Evolutionary conservation across 2,329 filamentous ascomycete genomes (phyloP).

Genomic region (Ophiocordyceps camponoti-floridani): DNA sequence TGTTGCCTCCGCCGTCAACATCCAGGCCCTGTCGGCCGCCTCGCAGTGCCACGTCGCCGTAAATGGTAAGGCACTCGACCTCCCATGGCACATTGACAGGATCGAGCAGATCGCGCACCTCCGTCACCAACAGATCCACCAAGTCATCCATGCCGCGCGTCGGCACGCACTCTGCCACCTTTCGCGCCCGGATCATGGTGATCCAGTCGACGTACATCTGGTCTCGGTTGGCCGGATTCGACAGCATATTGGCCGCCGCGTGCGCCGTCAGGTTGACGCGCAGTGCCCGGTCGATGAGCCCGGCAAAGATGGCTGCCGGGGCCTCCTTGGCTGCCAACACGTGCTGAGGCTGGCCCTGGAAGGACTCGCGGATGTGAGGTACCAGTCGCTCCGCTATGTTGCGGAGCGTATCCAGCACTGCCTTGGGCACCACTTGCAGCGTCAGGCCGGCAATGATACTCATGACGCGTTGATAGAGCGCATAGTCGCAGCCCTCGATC

Average conservation of each 20-base stretch:
- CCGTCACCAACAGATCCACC: constrained; percentile 41
- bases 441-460: constrained; percentile 77
- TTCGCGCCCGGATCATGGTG: constrained; percentile 41
- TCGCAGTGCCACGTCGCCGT: constrained; percentile 35
- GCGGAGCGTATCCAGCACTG: constrained; percentile 70
- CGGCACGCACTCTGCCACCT: constrained; percentile 45
- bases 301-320: constrained; percentile 76
- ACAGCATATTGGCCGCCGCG: constrained; percentile 82
- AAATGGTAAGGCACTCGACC: constrained; percentile 40
- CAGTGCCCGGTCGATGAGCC: constrained; percentile 69
- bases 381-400: constrained; percentile 74
- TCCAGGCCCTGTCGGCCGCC: constrained; percentile 20
- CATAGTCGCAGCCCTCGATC: constrained; percentile 91
- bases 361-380: constrained; percentile 65
- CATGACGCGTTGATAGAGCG: constrained; percentile 95
- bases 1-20: constrained; percentile 8
- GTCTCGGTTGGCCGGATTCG: constrained; percentile 73
- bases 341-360: constrained; percentile 69
- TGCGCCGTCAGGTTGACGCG: constrained; percentile 88
- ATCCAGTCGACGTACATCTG: constrained; percentile 95
- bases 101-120: constrained; percentile 54
- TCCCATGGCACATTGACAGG: constrained; percentile 50
- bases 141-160: constrained; percentile 48
- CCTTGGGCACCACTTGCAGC: constrained; percentile 76
- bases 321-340: constrained; percentile 75